Evolutionary conservation across 768 basidiomycete species (phyloP).

Genomic region (Filobasidium floriforme): DNA sequence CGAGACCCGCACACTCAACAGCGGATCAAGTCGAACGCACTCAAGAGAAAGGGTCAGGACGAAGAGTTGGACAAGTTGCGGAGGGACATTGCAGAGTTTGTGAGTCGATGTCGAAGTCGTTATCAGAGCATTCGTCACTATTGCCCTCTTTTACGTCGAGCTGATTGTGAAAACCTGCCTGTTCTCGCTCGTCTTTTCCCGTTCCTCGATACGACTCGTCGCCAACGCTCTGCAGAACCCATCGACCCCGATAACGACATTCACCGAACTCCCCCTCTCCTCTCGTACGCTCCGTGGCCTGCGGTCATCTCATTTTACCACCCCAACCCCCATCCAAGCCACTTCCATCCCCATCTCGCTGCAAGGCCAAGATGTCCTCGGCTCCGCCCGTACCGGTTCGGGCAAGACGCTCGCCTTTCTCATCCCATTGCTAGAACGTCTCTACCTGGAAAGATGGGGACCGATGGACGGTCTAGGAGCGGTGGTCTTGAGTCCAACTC

Average conservation of each 20-base stretch:
- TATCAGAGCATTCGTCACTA: neutral
- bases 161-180: neutral
- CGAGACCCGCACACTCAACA: conserved; percentile 18
- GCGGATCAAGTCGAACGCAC: conserved; percentile 33
- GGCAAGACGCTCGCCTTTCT: conserved; percentile 70
- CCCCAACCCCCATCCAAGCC: conserved; percentile 75
- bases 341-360: conserved; percentile 57
- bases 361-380: conserved; percentile 60
- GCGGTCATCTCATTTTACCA: conserved; percentile 73
- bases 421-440: conserved; percentile 59
- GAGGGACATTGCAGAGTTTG: conserved; percentile 39
- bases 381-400: conserved; percentile 63
- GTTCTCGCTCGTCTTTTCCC: no score
- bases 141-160: neutral
- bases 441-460: conserved; percentile 63
- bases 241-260: conserved; percentile 53
- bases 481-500: conserved; percentile 83
- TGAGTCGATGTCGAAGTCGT: conserved; percentile 27
- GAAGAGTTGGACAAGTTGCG: conserved; percentile 43
- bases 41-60: conserved; percentile 36
- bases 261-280: conserved; percentile 71
- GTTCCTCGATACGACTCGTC: no score
- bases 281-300: conserved; percentile 65
- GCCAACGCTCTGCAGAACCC: conserved; percentile 48
- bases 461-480: conserved; percentile 73